These are phyloP conservation scores for Penicillium antarcticum DNA, from an alignment of 495 filamentous ascomycete genomes.

Conservation along the genomic window DNA sequence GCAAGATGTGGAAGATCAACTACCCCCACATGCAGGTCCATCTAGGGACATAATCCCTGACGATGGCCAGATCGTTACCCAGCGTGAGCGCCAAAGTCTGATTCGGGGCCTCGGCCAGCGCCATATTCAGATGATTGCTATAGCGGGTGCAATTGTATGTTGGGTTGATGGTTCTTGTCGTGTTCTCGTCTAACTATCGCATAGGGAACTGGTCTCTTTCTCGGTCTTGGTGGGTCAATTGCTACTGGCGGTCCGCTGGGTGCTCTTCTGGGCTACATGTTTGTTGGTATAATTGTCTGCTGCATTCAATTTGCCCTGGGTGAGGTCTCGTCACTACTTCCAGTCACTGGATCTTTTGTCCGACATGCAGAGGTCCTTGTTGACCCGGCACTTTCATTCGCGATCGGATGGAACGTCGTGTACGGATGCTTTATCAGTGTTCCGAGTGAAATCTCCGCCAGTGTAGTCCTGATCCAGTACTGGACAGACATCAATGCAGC, in stretches of 20 bases:
- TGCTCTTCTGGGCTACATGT: constrained; percentile 51
- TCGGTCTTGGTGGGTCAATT: constrained; percentile 57
- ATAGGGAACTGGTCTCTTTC: constrained; percentile 59
- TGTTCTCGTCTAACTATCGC: background rate
- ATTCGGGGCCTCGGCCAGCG: constrained; percentile 37
- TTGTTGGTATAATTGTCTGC: constrained; percentile 39
- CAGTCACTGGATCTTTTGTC: constrained; percentile 46
- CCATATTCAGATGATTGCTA: constrained; percentile 58
- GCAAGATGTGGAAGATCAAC: constrained; percentile 19
- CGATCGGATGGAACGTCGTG: constrained; percentile 57
- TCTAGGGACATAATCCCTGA: constrained; percentile 4
- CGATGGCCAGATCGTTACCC: constrained; percentile 19
- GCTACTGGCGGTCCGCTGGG: constrained; percentile 57
- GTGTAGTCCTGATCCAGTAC: constrained; percentile 56
- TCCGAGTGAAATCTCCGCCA: constrained; percentile 60
- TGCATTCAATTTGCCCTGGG: constrained; percentile 40
- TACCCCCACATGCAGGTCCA: constrained; percentile 1
- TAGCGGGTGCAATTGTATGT: constrained; percentile 54
- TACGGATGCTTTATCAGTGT: constrained; percentile 58
- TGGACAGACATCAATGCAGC: constrained; percentile 54
- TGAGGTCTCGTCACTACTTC: constrained; percentile 41
- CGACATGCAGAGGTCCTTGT: constrained; percentile 47
- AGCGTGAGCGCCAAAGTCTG: constrained; percentile 24
- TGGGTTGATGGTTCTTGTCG: background rate
- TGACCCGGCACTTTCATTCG: constrained; percentile 59